Percentiles rank a stretch among this genome's conserved stretches.
Conservation (phyloP, 371 early-diverging fungal genomes). For the Rhizopus microsporus region DNA sequence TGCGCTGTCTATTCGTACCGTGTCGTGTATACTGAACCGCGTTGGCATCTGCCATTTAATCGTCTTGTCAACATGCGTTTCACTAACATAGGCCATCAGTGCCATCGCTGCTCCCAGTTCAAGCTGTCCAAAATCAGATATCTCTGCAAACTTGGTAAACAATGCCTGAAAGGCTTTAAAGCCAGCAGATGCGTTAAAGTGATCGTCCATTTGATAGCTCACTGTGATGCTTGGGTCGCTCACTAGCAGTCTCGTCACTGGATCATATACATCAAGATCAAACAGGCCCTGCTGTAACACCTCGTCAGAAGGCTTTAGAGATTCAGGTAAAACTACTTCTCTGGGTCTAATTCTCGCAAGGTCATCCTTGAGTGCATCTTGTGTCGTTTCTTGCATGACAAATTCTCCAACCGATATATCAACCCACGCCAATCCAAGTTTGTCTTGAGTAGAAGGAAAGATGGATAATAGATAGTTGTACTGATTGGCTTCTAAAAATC, state of each 20-base stretch:
- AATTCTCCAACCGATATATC: constrained; percentile 94
- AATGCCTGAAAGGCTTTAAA: constrained; percentile 10
- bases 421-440: constrained; percentile 83
- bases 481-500: constrained; percentile 59
- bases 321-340: constrained; percentile 72
- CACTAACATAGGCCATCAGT: constrained; percentile 56
- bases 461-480: constrained; percentile 74
- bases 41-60: constrained; percentile 54
- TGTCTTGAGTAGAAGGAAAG: constrained; percentile 18
- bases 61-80: constrained; percentile 51
- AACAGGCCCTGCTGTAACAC: constrained; percentile 14
- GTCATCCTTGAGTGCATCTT: constrained; percentile 60
- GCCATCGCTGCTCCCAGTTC: constrained; percentile 57
- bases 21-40: constrained; percentile 43
- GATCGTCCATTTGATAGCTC: constrained; percentile 27
- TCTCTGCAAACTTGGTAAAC: constrained; percentile 12
- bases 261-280: constrained; percentile 20
- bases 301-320: constrained; percentile 19
- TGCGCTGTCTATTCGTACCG: constrained; percentile 62
- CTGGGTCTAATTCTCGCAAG: constrained; percentile 82
- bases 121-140: constrained; percentile 21
- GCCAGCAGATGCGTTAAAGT: constrained; percentile 20
- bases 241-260: constrained; percentile 18
- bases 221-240: constrained; percentile 22
- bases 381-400: constrained; percentile 58